Evolutionary conservation across 176 grass and related monocot genomes (phyloP), one percentile per base, ranked within the genome.

Genomic region (Aegilops speltoides): DNA sequence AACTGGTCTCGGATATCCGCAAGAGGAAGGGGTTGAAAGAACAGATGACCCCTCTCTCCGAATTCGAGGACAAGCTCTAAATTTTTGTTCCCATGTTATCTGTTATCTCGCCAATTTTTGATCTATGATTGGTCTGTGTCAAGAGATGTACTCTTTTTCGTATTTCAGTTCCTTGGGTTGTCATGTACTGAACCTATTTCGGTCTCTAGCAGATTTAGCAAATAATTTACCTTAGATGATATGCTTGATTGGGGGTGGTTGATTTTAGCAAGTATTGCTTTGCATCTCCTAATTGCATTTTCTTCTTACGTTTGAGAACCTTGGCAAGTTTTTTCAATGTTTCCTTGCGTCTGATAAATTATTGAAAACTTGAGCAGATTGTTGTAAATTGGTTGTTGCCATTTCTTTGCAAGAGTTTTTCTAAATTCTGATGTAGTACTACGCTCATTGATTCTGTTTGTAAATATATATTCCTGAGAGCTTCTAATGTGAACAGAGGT

Each of bases 21-120:
- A 89, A 89, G 87, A 89, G 87, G 57, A 89, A 89, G 68, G 93
- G 91, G 0, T 82, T 95, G 11, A 96, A 93, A 89, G 91, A 93
- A 20, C 91, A 96, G 81, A 96, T 91, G 83, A 93, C 91, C 29
- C 94, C 91, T 48, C 89, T 96, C 0, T 93, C 94, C 0, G 91
- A 96, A 10, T 96, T 78, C 0, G 91, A 95, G 80, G 91, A 93
- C 72, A 95, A 91, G 77, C 84, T 95, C 62, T 94, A 85, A 79
- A 67, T 67, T 67, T 70, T 79, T 10, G 22, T 4, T 19, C 22
- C 31, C n/a, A 12, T 62, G 15, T 41, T 36, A 12, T 83, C 48
- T 20, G 22, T 29, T 45, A 13, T 54, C 50, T 43, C 69, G 19
- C n/a, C 33, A 3, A 2, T 54, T 76, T 76, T 26, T 76, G 1